Conservation (phyloP, 208 protist genomes). For the Trichomonas vaginalis region DNA sequence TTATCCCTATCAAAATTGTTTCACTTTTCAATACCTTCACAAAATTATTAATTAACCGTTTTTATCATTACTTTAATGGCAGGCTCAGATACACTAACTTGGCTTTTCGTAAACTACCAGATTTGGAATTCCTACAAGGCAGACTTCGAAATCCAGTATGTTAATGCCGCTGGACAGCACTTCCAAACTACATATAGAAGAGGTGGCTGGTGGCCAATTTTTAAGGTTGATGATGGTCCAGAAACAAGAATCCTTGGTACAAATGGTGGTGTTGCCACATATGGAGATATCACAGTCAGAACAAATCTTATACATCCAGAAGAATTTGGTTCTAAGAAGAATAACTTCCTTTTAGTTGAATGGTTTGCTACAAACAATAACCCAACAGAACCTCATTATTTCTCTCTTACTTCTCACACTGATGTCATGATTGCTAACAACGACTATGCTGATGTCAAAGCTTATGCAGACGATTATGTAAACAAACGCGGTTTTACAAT, state of each 20-base stretch:
- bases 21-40: too few species aligned
- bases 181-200: neutral
- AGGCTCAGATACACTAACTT: too few species aligned
- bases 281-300: neutral
- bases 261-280: neutral
- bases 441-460: neutral
- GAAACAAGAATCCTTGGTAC: neutral
- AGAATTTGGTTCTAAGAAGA: neutral
- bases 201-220: neutral
- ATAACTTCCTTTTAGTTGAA: neutral
- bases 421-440: neutral
- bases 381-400: neutral
- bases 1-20: too few species aligned
- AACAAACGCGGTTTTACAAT: neutral
- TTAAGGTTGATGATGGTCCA: neutral
- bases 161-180: neutral
- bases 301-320: neutral
- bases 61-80: too few species aligned
- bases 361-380: neutral
- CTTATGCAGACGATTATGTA: neutral
- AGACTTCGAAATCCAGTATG: neutral
- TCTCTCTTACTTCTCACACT: neutral
- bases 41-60: too few species aligned
- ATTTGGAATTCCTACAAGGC: neutral
- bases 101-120: neutral